phyloP scores from a whole-genome alignment of 805 yeast genomes.

The Ogataea allantospora region DNA sequence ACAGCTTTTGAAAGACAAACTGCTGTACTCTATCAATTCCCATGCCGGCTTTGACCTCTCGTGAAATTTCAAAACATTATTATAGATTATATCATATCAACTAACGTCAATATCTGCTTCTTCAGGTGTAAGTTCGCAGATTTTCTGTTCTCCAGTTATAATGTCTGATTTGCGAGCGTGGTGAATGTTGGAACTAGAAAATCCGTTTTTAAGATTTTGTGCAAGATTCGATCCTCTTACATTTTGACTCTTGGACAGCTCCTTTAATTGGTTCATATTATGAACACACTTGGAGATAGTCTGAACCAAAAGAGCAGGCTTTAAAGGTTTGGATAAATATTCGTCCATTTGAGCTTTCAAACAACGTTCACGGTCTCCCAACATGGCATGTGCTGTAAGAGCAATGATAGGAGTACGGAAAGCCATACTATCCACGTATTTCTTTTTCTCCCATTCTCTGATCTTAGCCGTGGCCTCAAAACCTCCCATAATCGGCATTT shows the following conservation, averaged over 20 bases:
- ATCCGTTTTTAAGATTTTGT: constrained; percentile 25
- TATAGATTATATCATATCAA: background rate
- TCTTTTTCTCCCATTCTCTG: constrained; percentile 83
- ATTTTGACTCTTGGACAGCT: constrained; percentile 45
- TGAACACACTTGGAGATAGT: constrained; percentile 84
- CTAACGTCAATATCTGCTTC: constrained; percentile 1
- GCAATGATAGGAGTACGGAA: constrained; percentile 87
- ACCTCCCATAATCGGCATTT: constrained; percentile 95
- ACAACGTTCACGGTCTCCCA: constrained; percentile 86
- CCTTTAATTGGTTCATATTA: constrained; percentile 60
- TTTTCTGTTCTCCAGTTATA: constrained; percentile 9
- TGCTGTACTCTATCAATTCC: constrained; percentile 74
- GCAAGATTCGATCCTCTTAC: constrained; percentile 47
- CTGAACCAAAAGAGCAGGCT: constrained; percentile 78
- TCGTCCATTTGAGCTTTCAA: constrained; percentile 91
- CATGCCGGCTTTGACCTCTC: constrained; percentile 88
- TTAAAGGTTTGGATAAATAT: constrained; percentile 82
- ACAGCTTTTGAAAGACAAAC: constrained; percentile 53
- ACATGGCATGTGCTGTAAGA: constrained; percentile 90
- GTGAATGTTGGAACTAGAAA: constrained; percentile 16
- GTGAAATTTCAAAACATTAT: constrained; percentile 22
- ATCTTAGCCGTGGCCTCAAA: constrained; percentile 87
- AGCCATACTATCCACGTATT: constrained; percentile 66
- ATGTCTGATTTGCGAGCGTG: constrained; percentile 7
- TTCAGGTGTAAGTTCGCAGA: constrained; percentile 15